Evolutionary conservation across 2,329 filamentous ascomycete species (phyloP), one percentile per base, ranked within the genome.

Genomic region (Akanthomyces muscarius): DNA sequence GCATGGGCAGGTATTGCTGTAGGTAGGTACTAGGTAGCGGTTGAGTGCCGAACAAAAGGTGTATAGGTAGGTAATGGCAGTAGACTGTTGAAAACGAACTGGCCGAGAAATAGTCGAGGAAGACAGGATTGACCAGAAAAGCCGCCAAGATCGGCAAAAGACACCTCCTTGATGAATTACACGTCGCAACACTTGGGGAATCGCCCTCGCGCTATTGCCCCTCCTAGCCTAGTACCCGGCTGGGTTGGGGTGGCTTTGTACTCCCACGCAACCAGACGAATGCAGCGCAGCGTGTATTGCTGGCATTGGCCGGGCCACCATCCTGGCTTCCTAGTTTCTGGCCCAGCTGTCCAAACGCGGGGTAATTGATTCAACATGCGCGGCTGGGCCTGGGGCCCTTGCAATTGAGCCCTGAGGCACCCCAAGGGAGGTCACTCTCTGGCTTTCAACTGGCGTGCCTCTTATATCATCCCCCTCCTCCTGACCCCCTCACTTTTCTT

Each of bases 341-440:
- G 47, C 38, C 33, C 8, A 41, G 21, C 45, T 61, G 48, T 42
- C 42, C 60, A 62, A 63, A 63, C 61, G 61, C 61, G 61, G 61
- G 61, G 61, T 63, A 63, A 63, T 52, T 23, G 23, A 57, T 47
- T 23, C 36, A 52, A 23, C 21, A 33, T 45, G 48, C 38, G 50
- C 23, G n/a, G 18, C 55, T 58, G 47, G 45, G 21, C 42, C n/a
- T 13, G 28, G 38, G 28, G 57, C 21, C 51, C 30, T 55, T 42
- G 51, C 45, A 21, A 30, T 63, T 57, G 54, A 59, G 47, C 61
- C 61, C 61, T 63, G 47, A 63, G 54, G 61, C 61, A 63, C 53
- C 23, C 50, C 42, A 45, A 54, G 28, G 28, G 28, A 30, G 6
- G 41, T 48, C 59, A 55, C 23, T 41, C n/a, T 41, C 33, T 28